Base-by-base conservation (phyloP, 2,329 filamentous ascomycete species). In the Botrytis porri region DNA sequence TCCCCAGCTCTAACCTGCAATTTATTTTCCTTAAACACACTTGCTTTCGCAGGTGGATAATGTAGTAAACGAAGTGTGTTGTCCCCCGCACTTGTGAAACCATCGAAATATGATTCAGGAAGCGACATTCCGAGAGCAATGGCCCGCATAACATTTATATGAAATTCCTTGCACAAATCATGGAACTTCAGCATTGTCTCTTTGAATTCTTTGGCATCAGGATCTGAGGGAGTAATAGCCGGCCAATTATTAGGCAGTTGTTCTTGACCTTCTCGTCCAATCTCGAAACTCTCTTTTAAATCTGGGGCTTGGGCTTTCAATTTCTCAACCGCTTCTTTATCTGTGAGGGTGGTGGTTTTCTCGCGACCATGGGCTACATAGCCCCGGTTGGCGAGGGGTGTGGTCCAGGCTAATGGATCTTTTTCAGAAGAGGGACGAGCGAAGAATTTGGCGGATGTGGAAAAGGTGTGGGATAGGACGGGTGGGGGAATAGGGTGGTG, bases 81-180 rank as follows among this genome's bases (percentile, higher is more conserved):
- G 76, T 89, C 86, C 2, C 89, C 90, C 1, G 84, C 88, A 77
- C 92, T 88, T 0, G 93, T 90, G 79, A 88, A 97, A 7, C 81
- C 78, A 78, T 97, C 93, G 78, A 98, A 98, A 85, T 91, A 97
- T 6, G 78, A 79, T 78, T 90, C 87, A 0, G 90, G 87, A 25
- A 96, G 84, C 0, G 87, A 90, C 88, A 97, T 89, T 0, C 92
- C 94, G n/a, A 95, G 83, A 0, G 93, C 93, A 75, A 97, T 93
- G 14, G 93, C 93, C 7, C 91, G 86, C 93, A 97, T 97, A 32
- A 97, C 88, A 75, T 94, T 85, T 41, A 88, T 84, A 81, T 98
- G 92, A 72, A 98, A 81, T 22, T 83, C 81, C 81, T 94, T 93
- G 82, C 94, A 97, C 74, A 86, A 85, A n/a, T 86, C 86, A 77